Conservation (phyloP, 345 rosid genomes). For the Euphorbia lathyris region DNA sequence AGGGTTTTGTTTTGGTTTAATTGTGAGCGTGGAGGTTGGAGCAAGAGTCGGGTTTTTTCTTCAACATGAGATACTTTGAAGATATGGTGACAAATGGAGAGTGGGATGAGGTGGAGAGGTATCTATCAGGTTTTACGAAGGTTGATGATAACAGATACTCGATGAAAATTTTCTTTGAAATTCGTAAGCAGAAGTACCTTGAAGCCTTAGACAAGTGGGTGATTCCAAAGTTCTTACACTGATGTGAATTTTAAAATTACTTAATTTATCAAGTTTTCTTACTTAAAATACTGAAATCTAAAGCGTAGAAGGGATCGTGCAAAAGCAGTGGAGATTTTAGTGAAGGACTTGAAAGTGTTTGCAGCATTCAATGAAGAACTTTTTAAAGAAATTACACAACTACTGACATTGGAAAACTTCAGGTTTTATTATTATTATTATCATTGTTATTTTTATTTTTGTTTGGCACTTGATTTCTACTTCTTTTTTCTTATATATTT, state of each 20-base stretch:
- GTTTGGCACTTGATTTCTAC: not conserved
- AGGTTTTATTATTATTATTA: constrained; percentile 39
- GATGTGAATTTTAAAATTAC: not conserved
- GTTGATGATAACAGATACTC: constrained; percentile 82
- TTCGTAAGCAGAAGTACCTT: constrained; percentile 86
- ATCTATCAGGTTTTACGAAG: constrained; percentile 74
- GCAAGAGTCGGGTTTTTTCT: constrained; percentile 83
- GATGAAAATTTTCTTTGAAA: constrained; percentile 90
- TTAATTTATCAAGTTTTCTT: not conserved
- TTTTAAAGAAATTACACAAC: constrained; percentile 80
- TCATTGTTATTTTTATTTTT: not conserved
- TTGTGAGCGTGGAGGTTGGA: constrained; percentile 53
- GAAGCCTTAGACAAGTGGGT: constrained; percentile 87
- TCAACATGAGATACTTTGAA: constrained; percentile 80
- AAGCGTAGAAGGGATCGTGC: constrained; percentile 69
- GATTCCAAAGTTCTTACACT: not conserved
- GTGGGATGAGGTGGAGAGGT: constrained; percentile 90
- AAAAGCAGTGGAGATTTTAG: constrained; percentile 75
- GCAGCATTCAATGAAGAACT: constrained; percentile 77
- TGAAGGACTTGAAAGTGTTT: constrained; percentile 84
- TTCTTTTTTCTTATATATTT: not conserved
- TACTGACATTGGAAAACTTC: constrained; percentile 75
- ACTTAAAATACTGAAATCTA: not conserved
- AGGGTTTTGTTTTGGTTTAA: constrained; percentile 2
- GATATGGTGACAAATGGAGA: constrained; percentile 86